Evolutionary conservation across 352 stramenopile species (phyloP).

Genomic region (Pythium phragmitis): DNA sequence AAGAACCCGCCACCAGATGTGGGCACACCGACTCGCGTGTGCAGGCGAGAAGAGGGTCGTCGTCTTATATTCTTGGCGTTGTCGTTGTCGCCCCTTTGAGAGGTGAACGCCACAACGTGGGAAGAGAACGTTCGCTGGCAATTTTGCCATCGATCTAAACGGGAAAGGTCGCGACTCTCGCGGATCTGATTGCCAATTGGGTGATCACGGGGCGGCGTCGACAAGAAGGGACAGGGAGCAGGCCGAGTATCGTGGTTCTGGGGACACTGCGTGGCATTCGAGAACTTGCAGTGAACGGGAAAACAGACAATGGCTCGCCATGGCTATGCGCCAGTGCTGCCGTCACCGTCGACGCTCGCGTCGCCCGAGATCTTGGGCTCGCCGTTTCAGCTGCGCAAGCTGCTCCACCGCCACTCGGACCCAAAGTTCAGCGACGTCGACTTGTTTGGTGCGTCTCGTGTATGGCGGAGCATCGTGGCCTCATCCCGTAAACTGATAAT

Average conservation of each 20-base stretch:
- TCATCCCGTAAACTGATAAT: neutral
- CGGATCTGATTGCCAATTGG: neutral
- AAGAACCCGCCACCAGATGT: conserved; percentile 6
- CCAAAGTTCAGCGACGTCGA: conserved; percentile 51
- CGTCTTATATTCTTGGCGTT: conserved; percentile 1
- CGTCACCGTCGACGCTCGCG: conserved; percentile 14
- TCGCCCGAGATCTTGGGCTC: conserved; percentile 21
- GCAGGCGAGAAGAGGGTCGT: too few species aligned
- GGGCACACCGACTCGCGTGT: neutral
- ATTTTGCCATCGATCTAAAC: neutral
- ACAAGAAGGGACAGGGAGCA: neutral
- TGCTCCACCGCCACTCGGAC: conserved; percentile 63
- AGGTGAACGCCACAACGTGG: neutral
- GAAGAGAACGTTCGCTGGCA: neutral
- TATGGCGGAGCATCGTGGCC: neutral
- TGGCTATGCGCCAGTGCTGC: conserved; percentile 1
- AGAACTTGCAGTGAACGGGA: neutral
- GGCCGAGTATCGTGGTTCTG: neutral
- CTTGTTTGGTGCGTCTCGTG: conserved; percentile 8
- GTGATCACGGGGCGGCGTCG: neutral
- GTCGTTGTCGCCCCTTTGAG: neutral
- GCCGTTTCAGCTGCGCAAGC: conserved; percentile 29
- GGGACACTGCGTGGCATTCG: neutral
- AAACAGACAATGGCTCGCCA: neutral
- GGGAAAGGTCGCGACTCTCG: neutral